Percentiles rank a stretch among this genome's conserved stretches.
Conservation (phyloP, 164 flowering plant genomes). For the Houttuynia cordata region DNA sequence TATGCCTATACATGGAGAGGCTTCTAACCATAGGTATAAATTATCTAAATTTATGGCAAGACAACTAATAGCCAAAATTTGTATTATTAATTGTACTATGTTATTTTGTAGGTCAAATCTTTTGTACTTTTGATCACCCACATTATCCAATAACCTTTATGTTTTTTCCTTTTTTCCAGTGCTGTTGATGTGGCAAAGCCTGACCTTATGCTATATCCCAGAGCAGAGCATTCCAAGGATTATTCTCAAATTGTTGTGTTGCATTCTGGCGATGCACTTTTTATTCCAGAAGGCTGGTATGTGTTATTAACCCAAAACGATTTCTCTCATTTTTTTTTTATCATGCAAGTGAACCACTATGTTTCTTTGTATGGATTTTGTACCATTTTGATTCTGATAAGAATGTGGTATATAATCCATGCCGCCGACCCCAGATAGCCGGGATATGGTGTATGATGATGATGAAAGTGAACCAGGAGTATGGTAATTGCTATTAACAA, state of each 20-base stretch:
- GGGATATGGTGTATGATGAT: too few relatives aligned
- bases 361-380: too few relatives aligned
- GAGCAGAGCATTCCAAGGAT: slow-evolving; percentile 43
- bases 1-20: slow-evolving; percentile 81
- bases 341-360: too few relatives aligned
- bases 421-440: too few relatives aligned
- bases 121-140: neutral
- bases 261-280: slow-evolving; percentile 85
- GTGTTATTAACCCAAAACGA: neutral
- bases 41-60: neutral
- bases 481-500: too few relatives aligned
- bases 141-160: too few relatives aligned
- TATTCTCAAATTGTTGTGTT: slow-evolving; percentile 68
- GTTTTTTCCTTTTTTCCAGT: slow-evolving; percentile 24
- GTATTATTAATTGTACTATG: neutral
- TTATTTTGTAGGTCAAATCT: neutral
- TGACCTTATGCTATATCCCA: slow-evolving; percentile 56
- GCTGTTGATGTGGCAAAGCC: slow-evolving; percentile 59
- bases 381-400: too few relatives aligned
- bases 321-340: too few relatives aligned
- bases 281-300: slow-evolving; percentile 99
- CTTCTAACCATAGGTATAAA: slow-evolving; percentile 92
- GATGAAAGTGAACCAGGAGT: too few relatives aligned
- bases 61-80: neutral
- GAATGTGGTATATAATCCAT: too few relatives aligned